These are phyloP conservation scores for Termitomyces sp. DNA, from an alignment of 768 basidiomycete genomes.

Conservation along the genomic window DNA sequence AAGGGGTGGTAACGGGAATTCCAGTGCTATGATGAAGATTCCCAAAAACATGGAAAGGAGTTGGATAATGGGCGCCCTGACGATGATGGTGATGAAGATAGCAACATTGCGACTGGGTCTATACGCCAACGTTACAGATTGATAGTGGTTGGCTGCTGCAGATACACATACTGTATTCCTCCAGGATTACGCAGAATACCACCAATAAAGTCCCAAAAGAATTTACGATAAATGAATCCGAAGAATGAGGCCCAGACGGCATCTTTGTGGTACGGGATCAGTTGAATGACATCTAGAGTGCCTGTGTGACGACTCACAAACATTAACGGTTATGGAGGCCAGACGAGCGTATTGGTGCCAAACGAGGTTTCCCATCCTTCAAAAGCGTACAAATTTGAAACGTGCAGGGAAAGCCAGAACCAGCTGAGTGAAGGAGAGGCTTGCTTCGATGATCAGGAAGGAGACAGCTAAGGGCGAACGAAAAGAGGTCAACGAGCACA, in stretches of 20 bases:
- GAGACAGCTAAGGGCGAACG: slow-evolving; percentile 22
- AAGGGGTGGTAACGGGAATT: slow-evolving; percentile 61
- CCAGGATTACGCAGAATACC: slow-evolving; percentile 75
- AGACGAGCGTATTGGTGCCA: slow-evolving; percentile 77
- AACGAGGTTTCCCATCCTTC: slow-evolving; percentile 64
- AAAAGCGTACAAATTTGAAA: not conserved
- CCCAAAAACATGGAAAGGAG: slow-evolving; percentile 59
- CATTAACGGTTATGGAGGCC: slow-evolving; percentile 60
- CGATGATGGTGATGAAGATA: slow-evolving; percentile 68
- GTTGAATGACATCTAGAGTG: slow-evolving; percentile 1
- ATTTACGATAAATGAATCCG: slow-evolving; percentile 84
- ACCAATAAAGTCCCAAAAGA: slow-evolving; percentile 94
- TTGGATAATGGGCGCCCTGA: slow-evolving; percentile 74
- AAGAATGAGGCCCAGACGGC: slow-evolving; percentile 79
- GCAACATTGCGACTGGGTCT: slow-evolving; percentile 58
- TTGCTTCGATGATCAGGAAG: slow-evolving; percentile 31
- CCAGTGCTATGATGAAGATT: slow-evolving; percentile 55
- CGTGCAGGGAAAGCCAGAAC: slow-evolving; percentile 11
- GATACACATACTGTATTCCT: slow-evolving; percentile 65
- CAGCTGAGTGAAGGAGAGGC: slow-evolving; percentile 24
- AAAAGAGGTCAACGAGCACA: slow-evolving; percentile 22
- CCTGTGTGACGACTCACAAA: slow-evolving; percentile 54
- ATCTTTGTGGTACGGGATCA: slow-evolving; percentile 35
- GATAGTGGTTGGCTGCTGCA: not conserved
- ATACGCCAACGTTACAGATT: not conserved